These are phyloP conservation scores for Sporothrix dimorphospora DNA, from an alignment of 2,329 filamentous ascomycete species.

Conservation along the genomic window DNA sequence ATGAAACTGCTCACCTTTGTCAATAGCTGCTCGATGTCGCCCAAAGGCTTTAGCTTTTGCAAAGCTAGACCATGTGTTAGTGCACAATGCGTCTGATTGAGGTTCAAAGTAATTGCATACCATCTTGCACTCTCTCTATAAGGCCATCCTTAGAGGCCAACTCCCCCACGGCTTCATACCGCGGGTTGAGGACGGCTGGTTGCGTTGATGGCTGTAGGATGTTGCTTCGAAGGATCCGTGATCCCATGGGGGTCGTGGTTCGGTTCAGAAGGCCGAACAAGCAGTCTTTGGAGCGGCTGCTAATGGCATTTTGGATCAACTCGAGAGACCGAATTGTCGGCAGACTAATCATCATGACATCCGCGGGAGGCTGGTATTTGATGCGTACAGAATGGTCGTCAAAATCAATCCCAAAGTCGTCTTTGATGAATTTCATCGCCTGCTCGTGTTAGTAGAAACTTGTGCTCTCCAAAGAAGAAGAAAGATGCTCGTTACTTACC, in stretches of 20 bases:
- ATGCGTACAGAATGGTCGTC: slow-evolving; percentile 80
- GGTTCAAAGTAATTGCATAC: slow-evolving; percentile 46
- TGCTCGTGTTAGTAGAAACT: slow-evolving; percentile 44
- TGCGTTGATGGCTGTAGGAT: slow-evolving; percentile 85
- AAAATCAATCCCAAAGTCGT: slow-evolving; percentile 69
- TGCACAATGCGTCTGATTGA: rapidly evolving
- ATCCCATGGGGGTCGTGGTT: slow-evolving; percentile 86
- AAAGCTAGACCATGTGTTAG: slow-evolving; percentile 30
- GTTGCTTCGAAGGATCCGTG: slow-evolving; percentile 78
- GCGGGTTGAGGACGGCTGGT: slow-evolving; percentile 64
- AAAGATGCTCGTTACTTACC: slow-evolving; percentile 52
- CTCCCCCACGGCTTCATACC: slow-evolving; percentile 84
- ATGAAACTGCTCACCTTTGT: slow-evolving; percentile 59
- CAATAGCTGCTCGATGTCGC: slow-evolving; percentile 79
- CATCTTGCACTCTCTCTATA: slow-evolving; percentile 74
- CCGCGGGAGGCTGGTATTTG: slow-evolving; percentile 83
- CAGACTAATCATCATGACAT: slow-evolving; percentile 94
- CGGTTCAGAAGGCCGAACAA: slow-evolving; percentile 85
- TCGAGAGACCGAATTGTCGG: slow-evolving; percentile 86
- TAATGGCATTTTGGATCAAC: slow-evolving; percentile 83
- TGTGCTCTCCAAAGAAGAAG: background rate
- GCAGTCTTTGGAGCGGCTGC: slow-evolving; percentile 76
- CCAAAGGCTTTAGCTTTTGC: slow-evolving; percentile 61
- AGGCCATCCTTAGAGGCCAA: slow-evolving; percentile 80
- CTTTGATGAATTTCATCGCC: slow-evolving; percentile 80